phyloP scores from a whole-genome alignment of 2,329 filamentous ascomycete species.

The Pleomassaria siparia region DNA sequence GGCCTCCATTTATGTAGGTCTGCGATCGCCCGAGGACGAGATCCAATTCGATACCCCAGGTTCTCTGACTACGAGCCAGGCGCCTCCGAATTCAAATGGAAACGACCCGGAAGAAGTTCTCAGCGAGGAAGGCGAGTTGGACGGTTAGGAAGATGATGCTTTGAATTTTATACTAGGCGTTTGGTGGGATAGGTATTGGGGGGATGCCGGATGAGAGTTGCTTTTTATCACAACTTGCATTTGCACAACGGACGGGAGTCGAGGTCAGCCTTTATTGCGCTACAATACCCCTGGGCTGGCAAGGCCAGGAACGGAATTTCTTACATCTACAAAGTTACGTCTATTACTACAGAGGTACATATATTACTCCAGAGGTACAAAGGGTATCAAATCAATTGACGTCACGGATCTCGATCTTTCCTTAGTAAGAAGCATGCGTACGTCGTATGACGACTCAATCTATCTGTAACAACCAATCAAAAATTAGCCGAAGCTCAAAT shows the following conservation, averaged over 20 bases:
- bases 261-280: not conserved
- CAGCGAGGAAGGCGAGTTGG: slow-evolving; percentile 52
- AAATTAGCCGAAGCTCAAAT: not conserved
- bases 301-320: not conserved
- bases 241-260: not conserved
- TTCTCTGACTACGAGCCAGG: slow-evolving; percentile 8
- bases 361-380: too few species aligned
- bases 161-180: not conserved
- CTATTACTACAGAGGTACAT: too few species aligned
- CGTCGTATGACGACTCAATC: not conserved
- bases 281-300: slow-evolving; percentile 6
- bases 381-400: too few species aligned
- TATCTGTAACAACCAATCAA: not conserved
- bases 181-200: not conserved
- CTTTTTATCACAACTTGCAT: not conserved
- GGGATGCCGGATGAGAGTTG: not conserved
- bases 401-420: too few species aligned
- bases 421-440: too few species aligned
- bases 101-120: slow-evolving; percentile 18
- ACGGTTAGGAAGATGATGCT: slow-evolving; percentile 42
- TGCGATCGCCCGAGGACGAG: slow-evolving; percentile 42
- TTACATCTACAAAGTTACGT: slow-evolving; percentile 1
- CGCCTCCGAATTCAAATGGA: slow-evolving; percentile 2
- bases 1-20: slow-evolving; percentile 49
- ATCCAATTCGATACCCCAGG: not conserved